Conservation (phyloP, 2,329 filamentous ascomycete species). For the Penicillium freii region DNA sequence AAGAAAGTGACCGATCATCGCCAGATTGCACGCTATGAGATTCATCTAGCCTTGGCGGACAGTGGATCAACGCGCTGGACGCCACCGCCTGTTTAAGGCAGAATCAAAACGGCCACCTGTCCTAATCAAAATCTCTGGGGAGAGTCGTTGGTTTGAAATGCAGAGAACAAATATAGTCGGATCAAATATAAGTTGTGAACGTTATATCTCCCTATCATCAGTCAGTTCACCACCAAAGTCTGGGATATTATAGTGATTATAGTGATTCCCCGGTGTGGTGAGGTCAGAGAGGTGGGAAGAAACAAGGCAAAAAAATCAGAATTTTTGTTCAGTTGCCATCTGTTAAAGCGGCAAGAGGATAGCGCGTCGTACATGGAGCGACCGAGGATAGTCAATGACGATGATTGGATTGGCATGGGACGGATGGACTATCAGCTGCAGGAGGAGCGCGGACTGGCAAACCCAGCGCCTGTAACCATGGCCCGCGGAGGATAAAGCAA, state of each 20-base stretch:
- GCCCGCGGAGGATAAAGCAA: slow-evolving; percentile 29
- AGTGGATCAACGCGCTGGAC: slow-evolving; percentile 16
- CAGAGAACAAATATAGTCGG: not conserved
- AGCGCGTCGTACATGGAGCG: slow-evolving; percentile 32
- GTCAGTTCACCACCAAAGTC: not conserved
- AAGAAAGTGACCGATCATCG: slow-evolving; percentile 14
- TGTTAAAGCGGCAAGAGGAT: slow-evolving; percentile 36
- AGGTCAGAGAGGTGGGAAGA: slow-evolving; percentile 15
- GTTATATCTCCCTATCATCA: not conserved
- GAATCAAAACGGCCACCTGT: slow-evolving; percentile 25
- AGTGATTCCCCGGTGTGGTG: not conserved
- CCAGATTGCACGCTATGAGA: slow-evolving; percentile 19
- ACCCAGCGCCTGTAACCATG: slow-evolving; percentile 30
- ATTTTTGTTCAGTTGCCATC: slow-evolving; percentile 38
- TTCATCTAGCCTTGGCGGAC: slow-evolving; percentile 22
- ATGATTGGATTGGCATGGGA: slow-evolving; percentile 29
- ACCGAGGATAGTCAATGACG: slow-evolving; percentile 21
- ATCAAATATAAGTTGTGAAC: not conserved
- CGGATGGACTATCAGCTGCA: slow-evolving; percentile 29
- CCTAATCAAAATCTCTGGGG: slow-evolving; percentile 13
- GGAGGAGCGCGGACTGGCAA: slow-evolving; percentile 31
- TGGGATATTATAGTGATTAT: not conserved
- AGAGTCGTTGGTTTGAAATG: not conserved
- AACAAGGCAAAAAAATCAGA: slow-evolving; percentile 21
- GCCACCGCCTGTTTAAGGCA: slow-evolving; percentile 13